Conservation (phyloP, 1,284 basidiomycete genomes). For the Xerocomus subilludens region DNA sequence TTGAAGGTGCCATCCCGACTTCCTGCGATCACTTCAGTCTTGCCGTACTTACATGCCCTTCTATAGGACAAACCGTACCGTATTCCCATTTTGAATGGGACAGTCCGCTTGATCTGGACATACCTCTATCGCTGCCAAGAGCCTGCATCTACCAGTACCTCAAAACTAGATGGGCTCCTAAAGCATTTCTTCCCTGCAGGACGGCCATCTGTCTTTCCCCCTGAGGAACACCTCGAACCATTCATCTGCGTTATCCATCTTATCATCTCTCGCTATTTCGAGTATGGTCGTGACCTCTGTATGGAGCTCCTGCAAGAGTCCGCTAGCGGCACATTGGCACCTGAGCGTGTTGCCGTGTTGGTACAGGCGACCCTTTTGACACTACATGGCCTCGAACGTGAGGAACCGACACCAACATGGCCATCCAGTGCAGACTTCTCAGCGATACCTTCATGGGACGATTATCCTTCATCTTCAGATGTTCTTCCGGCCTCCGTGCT, state of each 20-base stretch:
- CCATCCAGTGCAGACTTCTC: constrained; percentile 81
- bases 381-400: constrained; percentile 76
- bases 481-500: constrained; percentile 65
- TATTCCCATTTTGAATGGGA: constrained; percentile 82
- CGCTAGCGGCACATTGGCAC: constrained; percentile 63
- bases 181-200: constrained; percentile 85
- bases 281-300: constrained; percentile 86
- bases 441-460: constrained; percentile 66
- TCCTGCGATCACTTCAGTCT: not conserved
- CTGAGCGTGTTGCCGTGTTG: constrained; percentile 80
- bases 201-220: constrained; percentile 70
- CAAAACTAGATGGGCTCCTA: constrained; percentile 82
- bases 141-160: constrained; percentile 78
- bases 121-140: constrained; percentile 95
- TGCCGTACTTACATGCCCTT: constrained; percentile 4
- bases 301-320: constrained; percentile 82
- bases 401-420: constrained; percentile 77
- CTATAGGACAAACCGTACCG: constrained; percentile 80
- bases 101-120: constrained; percentile 90
- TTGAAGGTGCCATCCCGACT: constrained; percentile 70
- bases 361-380: constrained; percentile 84
- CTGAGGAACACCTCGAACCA: constrained; percentile 81
- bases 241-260: constrained; percentile 87
- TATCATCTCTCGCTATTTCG: constrained; percentile 85
- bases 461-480: constrained; percentile 78